Conservation (phyloP, 768 basidiomycete genomes). For the Scleroderma citrinum region DNA sequence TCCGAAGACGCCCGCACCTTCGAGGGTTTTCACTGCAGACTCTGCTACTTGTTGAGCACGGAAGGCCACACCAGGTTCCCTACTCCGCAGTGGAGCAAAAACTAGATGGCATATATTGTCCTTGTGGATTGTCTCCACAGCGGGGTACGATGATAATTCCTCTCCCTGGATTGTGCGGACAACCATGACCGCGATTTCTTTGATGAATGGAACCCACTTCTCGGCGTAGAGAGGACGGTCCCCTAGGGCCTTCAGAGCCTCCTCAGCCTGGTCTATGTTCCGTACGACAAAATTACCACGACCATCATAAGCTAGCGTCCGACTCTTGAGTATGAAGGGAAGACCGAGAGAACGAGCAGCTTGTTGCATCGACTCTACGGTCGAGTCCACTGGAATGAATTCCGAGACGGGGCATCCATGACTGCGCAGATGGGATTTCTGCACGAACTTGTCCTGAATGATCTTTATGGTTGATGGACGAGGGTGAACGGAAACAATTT, state of each 20-base stretch:
- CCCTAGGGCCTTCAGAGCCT: slow-evolving; percentile 48
- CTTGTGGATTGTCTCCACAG: slow-evolving; percentile 93
- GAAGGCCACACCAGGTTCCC: slow-evolving; percentile 45
- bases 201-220: slow-evolving; percentile 83
- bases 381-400: slow-evolving; percentile 56
- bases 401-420: slow-evolving; percentile 49
- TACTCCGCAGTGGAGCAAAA: slow-evolving; percentile 74
- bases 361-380: slow-evolving; percentile 42
- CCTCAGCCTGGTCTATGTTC: slow-evolving; percentile 42
- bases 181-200: slow-evolving; percentile 97
- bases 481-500: slow-evolving; percentile 54
- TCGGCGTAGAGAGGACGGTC: slow-evolving; percentile 86
- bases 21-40: slow-evolving; percentile 66
- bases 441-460: slow-evolving; percentile 75
- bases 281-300: slow-evolving; percentile 83
- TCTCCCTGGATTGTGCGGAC: slow-evolving; percentile 73
- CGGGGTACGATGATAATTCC: slow-evolving; percentile 79
- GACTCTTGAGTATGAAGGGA: slow-evolving; percentile 92
- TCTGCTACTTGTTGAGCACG: slow-evolving; percentile 74
- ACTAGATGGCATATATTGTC: slow-evolving; percentile 92
- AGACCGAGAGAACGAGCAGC: slow-evolving; percentile 62
- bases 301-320: slow-evolving; percentile 95
- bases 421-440: slow-evolving; percentile 53
- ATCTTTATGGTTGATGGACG: slow-evolving; percentile 73
- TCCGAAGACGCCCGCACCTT: slow-evolving; percentile 92